A percentile compares a stretch with the other conserved stretches of the same genome.
phyloP scores from a whole-genome alignment of 2,329 filamentous ascomycete genomes.

The Pseudonectria foliicola region DNA sequence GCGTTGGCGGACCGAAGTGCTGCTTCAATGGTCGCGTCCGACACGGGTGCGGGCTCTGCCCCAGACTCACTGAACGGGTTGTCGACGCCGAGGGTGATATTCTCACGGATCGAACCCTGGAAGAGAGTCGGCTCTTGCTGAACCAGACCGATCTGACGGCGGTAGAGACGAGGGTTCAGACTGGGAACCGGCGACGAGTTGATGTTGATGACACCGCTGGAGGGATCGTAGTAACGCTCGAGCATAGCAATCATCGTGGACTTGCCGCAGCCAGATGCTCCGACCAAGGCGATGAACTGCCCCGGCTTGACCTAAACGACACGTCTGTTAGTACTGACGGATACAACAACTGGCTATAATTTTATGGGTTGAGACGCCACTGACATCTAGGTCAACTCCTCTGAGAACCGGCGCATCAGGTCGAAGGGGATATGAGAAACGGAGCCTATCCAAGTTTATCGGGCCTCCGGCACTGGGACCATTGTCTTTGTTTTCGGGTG shows the following conservation, averaged over 20 bases:
- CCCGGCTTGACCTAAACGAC: slow-evolving; percentile 21
- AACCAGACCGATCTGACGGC: slow-evolving; percentile 43
- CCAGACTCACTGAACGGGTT: too few species aligned
- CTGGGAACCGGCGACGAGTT: slow-evolving; percentile 17
- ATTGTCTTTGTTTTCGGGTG: slow-evolving; percentile 29
- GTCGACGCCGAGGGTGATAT: slow-evolving; percentile 50
- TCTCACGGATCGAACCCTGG: slow-evolving; percentile 71
- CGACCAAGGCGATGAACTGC: slow-evolving; percentile 45
- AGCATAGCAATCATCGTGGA: slow-evolving; percentile 49
- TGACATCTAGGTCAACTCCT: slow-evolving; percentile 27
- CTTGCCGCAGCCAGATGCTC: slow-evolving; percentile 43
- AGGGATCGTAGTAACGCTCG: slow-evolving; percentile 34
- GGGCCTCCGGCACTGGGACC: slow-evolving; percentile 26
- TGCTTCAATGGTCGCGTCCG: slow-evolving; percentile 27
- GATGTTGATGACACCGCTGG: slow-evolving; percentile 36
- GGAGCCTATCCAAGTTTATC: slow-evolving; percentile 47
- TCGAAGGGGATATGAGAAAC: slow-evolving; percentile 55
- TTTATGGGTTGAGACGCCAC: too few species aligned
- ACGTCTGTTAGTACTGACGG: too few species aligned
- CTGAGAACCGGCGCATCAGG: slow-evolving; percentile 33
- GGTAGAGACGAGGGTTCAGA: slow-evolving; percentile 36
- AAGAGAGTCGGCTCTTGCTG: slow-evolving; percentile 59
- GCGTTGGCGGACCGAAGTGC: slow-evolving; percentile 40
- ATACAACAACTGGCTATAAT: too few species aligned
- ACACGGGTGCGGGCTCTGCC: slow-evolving; percentile 5